Evolutionary conservation across 1,284 basidiomycete species (phyloP), one percentile per base, ranked within the genome.

Genomic region (Apiotrichum laibachii): DNA sequence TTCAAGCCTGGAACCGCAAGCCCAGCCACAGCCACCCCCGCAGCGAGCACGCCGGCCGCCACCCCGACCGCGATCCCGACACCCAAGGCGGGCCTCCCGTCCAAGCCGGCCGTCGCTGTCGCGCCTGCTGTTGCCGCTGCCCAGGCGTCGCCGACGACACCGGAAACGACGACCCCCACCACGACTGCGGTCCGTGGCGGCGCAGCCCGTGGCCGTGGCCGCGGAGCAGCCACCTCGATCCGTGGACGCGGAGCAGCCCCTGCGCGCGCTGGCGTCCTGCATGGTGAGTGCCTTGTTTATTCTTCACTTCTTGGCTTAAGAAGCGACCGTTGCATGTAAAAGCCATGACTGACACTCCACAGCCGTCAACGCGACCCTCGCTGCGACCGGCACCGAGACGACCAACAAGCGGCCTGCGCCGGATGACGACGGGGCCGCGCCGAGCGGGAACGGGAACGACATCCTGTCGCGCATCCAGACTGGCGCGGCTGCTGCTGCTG

Each of bases 301-400:
- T 70, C 40, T 53, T 66, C 66, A 31, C 31, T 50, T 33, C 19
- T 19, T 43, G 15, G 4, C 34, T 37, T 19, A n/a, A n/a, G n/a
- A n/a, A n/a, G n/a, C n/a, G 26, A 3, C 7, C 26, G 26, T 4
- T 31, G 4, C 7, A 31, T 31, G 26, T 31, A 31, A 31, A 31
- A 31, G 26, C 26, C 48, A 46, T 12, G 12, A 7, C 35, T 16
- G 22, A 35, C 19, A 19, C 19, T 51, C 59, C 46, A 55, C 45
- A 74, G 75, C 67, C 44, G 75, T 76, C 50, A 76, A 76, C 53
- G 73, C 75, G 7, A 70, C 72, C 0, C 62, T 76, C 0, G 61
- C 47, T 1, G 26, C 26, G 4, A 31, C 26, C 4, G 31, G 45
- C 5, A 39, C 54, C 12, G 48, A 21, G 16, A 39, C 33, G 13